Evolutionary conservation across 2,329 filamentous ascomycete genomes (phyloP).

Genomic region (Sordariomycetes sp.): DNA sequence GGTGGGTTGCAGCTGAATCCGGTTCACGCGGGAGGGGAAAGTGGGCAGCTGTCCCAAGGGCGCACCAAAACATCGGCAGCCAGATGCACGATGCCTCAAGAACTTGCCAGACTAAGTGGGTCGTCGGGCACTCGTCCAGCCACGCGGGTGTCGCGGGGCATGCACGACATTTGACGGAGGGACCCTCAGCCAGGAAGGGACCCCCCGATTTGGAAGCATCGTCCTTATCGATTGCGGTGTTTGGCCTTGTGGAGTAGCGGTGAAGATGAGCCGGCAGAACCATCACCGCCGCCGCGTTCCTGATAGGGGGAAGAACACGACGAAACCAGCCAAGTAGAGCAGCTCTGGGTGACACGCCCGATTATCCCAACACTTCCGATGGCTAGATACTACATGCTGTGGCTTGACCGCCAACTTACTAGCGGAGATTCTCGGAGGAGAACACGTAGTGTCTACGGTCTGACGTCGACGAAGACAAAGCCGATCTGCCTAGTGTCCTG

Average conservation of each 20-base stretch:
- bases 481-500: background rate
- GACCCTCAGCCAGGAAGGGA: background rate
- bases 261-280: background rate
- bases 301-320: background rate
- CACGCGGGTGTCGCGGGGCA: background rate
- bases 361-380: background rate
- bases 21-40: conserved; percentile 2
- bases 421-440: background rate
- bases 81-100: background rate
- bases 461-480: too few relatives aligned
- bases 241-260: background rate
- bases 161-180: background rate
- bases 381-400: background rate
- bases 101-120: background rate
- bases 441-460: background rate
- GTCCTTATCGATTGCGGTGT: background rate
- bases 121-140: background rate
- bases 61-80: background rate
- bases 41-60: background rate
- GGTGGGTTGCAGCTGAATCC: background rate
- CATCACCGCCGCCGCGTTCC: background rate
- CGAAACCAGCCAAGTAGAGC: background rate
- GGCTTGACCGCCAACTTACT: background rate
- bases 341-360: background rate
- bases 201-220: background rate